These are phyloP conservation scores for Kluyveromyces nonfermentans DNA, from an alignment of 805 yeast genomes.

Conservation along the genomic window DNA sequence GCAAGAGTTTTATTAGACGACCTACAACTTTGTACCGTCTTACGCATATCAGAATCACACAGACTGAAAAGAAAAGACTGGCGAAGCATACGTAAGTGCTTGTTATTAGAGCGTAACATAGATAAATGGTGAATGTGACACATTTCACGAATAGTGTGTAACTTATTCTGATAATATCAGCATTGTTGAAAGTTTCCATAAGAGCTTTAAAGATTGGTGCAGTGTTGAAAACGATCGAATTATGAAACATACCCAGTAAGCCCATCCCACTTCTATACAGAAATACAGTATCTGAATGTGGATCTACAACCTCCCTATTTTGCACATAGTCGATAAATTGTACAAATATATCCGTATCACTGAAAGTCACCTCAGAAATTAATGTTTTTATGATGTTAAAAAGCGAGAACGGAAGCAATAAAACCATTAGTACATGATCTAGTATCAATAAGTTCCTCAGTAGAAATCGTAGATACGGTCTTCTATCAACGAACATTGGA, in stretches of 20 bases:
- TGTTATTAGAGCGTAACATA: constrained; percentile 22
- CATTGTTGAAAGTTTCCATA: constrained; percentile 1
- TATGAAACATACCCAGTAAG: constrained; percentile 26
- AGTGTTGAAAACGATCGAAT: constrained; percentile 21
- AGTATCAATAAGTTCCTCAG: constrained; percentile 20
- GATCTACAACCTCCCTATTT: constrained; percentile 17
- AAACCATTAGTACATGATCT: constrained; percentile 21
- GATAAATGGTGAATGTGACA: constrained; percentile 14
- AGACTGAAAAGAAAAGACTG: constrained; percentile 24
- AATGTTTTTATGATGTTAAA: constrained; percentile 24
- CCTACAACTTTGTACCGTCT: constrained; percentile 21
- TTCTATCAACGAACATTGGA: constrained; percentile 10
- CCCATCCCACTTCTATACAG: constrained; percentile 12
- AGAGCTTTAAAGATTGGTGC: constrained; percentile 12
- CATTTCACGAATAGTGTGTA: constrained; percentile 17
- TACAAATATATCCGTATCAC: constrained; percentile 20
- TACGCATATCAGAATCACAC: constrained; percentile 19
- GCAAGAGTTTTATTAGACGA: constrained; percentile 7
- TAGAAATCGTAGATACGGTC: constrained; percentile 18
- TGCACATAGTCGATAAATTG: constrained; percentile 21
- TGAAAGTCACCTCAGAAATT: constrained; percentile 23
- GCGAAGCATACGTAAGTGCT: constrained; percentile 23
- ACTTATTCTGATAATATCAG: neutral
- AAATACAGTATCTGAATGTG: constrained; percentile 20
- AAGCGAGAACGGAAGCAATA: constrained; percentile 26